Evolutionary conservation across 2,329 filamentous ascomycete genomes (phyloP), one percentile per base, ranked within the genome.

Genomic region (Lasiodiplodia sp.): DNA sequence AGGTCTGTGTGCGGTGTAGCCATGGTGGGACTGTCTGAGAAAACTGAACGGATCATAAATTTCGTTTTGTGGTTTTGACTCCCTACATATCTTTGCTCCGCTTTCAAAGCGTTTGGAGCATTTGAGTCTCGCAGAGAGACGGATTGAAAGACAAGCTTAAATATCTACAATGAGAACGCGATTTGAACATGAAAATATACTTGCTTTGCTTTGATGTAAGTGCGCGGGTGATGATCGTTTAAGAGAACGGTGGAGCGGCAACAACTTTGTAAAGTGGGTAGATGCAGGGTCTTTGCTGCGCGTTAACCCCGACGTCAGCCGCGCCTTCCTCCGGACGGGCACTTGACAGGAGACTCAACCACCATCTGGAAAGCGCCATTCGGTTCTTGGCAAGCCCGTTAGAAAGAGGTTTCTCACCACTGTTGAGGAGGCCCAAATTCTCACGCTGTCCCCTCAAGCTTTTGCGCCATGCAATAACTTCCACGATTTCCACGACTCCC

Each of bases 51-150:
- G 84, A 83, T 80, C 83, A 85, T 81, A 82, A 84, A 85, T 85
- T 79, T 87, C 79, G 78, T 68, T 74, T 73, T 76, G 87, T 86
- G 85, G 84, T 89, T 87, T 81, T 85, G 85, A 85, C 86, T 84
- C 87, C 88, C 88, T 90, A 91, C 88, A 91, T 87, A 76, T 70
- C 72, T 73, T 68, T 62, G 21, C 12, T 21, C 12, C 28, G 40
- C 40, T 63, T 28, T 44, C 37, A 25, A 47, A 21, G 18, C 40
- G 18, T n/a, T 10, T 18, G n/a, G 18, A 47, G 44, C 44, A n/a
- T 11, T 47, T 34, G 7, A 34, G 31, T 10, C 31, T 34, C 31
- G 7, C 7, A 34, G 31, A 34, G 31, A 34, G 31, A 34, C 8
- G 40, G 6, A 4, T 21, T 21, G 7, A 47, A 47, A 10, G 44